Evolutionary conservation across 768 basidiomycete species (phyloP).

Genomic region (Pisolithus albus): DNA sequence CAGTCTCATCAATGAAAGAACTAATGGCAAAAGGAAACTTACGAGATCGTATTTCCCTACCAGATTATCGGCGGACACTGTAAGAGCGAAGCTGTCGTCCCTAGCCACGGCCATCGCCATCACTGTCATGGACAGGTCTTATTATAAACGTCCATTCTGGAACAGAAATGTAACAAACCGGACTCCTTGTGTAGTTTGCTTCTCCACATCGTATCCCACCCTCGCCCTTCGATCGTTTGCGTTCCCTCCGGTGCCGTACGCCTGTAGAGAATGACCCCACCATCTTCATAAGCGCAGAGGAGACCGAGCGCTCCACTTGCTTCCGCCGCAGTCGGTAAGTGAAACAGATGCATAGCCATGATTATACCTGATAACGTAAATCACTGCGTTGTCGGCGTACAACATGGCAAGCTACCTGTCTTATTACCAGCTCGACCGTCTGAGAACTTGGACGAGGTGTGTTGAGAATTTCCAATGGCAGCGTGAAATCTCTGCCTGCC

Average conservation of each 20-base stretch:
- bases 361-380: conserved; percentile 59
- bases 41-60: conserved; percentile 60
- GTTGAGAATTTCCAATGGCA: conserved; percentile 61
- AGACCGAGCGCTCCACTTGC: conserved; percentile 45
- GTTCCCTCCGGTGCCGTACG: conserved; percentile 34
- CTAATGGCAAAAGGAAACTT: conserved; percentile 9
- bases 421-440: conserved; percentile 49
- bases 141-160: not conserved
- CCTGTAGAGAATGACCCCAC: conserved; percentile 66
- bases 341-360: conserved; percentile 78
- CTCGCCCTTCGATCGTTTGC: conserved; percentile 55
- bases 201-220: conserved; percentile 70
- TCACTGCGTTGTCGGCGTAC: not conserved
- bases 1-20: not conserved
- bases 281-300: conserved; percentile 79
- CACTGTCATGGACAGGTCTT: conserved; percentile 36
- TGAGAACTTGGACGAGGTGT: conserved; percentile 21
- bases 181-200: conserved; percentile 65
- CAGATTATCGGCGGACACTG: conserved; percentile 82
- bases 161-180: conserved; percentile 35
- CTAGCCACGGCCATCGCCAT: conserved; percentile 79
- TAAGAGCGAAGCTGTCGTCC: conserved; percentile 54
- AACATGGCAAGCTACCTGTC: conserved; percentile 40
- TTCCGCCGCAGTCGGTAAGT: conserved; percentile 28
- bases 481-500: conserved; percentile 67